These are phyloP conservation scores for Dactylellina haptotyla DNA, from an alignment of 2,329 filamentous ascomycete species.

Conservation along the genomic window DNA sequence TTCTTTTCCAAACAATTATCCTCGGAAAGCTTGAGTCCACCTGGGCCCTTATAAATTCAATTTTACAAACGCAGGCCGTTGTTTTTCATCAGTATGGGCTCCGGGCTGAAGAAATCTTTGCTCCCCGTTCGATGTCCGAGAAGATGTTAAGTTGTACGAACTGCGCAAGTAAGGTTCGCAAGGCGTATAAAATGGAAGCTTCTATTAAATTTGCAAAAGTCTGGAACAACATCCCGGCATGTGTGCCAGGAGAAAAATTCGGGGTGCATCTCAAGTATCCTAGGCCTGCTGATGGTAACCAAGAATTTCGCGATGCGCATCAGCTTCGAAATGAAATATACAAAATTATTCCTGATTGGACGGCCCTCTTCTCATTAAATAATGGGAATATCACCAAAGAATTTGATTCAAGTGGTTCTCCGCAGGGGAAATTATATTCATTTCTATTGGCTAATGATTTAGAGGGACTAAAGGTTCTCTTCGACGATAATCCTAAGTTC, in stretches of 20 bases:
- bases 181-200: no score
- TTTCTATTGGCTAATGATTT: not conserved
- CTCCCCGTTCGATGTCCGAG: not conserved
- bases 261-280: no score
- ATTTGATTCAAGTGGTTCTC: not conserved
- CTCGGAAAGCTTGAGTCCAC: not conserved
- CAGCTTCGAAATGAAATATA: no score
- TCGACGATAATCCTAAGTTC: not conserved
- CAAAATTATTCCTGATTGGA: no score
- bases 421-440: not conserved
- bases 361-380: no score
- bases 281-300: no score
- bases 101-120: not conserved
- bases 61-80: not conserved
- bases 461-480: not conserved
- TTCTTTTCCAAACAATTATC: not conserved
- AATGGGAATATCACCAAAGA: not conserved
- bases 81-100: not conserved
- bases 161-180: no score
- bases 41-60: not conserved
- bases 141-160: no score
- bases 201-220: no score
- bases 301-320: no score
- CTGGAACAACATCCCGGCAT: no score
- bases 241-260: no score